Conservation (phyloP, 1,139 yeast species). For the Geotrichum aggregatum region DNA sequence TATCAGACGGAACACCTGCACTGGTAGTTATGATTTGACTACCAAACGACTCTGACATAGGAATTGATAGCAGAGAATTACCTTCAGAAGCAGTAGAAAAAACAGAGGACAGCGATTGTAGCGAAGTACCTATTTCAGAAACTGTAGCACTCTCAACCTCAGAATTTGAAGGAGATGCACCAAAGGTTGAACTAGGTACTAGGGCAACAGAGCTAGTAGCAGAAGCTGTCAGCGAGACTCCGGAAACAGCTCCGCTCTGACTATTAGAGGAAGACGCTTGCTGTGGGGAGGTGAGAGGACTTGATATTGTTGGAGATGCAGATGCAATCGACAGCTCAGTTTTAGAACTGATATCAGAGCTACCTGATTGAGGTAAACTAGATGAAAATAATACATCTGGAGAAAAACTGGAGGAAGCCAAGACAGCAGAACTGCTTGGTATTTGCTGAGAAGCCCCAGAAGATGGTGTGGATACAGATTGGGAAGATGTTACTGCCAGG, state of each 20-base stretch:
- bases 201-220: background rate
- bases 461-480: no score
- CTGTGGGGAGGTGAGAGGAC: constrained; percentile 26
- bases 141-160: constrained; percentile 1
- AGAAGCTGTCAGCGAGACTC: background rate
- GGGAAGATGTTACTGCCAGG: no score
- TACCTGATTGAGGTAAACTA: no score
- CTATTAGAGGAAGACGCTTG: background rate
- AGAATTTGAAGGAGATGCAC: constrained; percentile 3
- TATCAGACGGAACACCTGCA: constrained; percentile 11
- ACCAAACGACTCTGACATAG: constrained; percentile 2
- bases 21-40: constrained; percentile 2
- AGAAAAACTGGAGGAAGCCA: no score
- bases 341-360: background rate
- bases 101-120: background rate
- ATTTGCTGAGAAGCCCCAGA: no score
- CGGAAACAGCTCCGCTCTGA: background rate
- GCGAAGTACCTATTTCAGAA: background rate
- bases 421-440: no score
- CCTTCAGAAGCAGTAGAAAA: background rate
- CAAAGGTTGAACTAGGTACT: background rate
- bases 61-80: background rate
- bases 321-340: constrained; percentile 11
- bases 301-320: constrained; percentile 29
- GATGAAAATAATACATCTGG: no score